These are phyloP conservation scores for Plasmodium falciparum DNA, from an alignment of 169 alveolate genomes.

Conservation along the genomic window DNA sequence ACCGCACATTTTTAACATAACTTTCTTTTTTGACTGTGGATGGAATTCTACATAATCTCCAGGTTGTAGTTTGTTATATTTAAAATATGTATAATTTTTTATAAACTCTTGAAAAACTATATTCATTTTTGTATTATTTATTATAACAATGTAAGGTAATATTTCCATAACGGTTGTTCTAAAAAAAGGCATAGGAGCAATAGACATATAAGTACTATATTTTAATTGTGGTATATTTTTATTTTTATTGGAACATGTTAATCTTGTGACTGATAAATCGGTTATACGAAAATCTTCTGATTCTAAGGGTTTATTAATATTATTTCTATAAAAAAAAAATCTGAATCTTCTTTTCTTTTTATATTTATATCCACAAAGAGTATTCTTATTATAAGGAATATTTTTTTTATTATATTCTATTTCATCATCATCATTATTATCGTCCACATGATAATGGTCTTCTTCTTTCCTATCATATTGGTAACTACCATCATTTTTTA, in stretches of 20 bases:
- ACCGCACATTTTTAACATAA: slow-evolving; percentile 83
- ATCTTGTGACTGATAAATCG: slow-evolving; percentile 57
- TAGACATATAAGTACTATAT: slow-evolving; percentile 84
- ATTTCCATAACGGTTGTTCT: slow-evolving; percentile 88
- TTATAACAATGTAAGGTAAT: slow-evolving; percentile 84
- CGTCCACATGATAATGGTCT: neutral
- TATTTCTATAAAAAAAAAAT: slow-evolving; percentile 49
- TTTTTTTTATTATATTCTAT: neutral
- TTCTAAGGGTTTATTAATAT: slow-evolving; percentile 60
- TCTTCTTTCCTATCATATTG: neutral
- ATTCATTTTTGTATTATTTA: slow-evolving; percentile 72
- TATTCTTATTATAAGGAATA: slow-evolving; percentile 2
- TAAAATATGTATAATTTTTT: slow-evolving; percentile 27
- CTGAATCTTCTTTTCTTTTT: slow-evolving; percentile 9
- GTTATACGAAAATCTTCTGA: slow-evolving; percentile 72
- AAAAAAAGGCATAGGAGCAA: slow-evolving; percentile 90
- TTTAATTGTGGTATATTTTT: slow-evolving; percentile 83
- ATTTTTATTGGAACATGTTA: slow-evolving; percentile 72
- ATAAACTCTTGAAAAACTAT: slow-evolving; percentile 51
- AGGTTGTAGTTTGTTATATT: slow-evolving; percentile 81
- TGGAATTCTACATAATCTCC: slow-evolving; percentile 88
- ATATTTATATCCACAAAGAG: neutral
- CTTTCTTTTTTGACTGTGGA: slow-evolving; percentile 86
- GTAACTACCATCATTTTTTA: neutral
- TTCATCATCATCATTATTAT: neutral